Base-by-base conservation (phyloP, 169 alveolate species). In the Cytauxzoon felis region DNA sequence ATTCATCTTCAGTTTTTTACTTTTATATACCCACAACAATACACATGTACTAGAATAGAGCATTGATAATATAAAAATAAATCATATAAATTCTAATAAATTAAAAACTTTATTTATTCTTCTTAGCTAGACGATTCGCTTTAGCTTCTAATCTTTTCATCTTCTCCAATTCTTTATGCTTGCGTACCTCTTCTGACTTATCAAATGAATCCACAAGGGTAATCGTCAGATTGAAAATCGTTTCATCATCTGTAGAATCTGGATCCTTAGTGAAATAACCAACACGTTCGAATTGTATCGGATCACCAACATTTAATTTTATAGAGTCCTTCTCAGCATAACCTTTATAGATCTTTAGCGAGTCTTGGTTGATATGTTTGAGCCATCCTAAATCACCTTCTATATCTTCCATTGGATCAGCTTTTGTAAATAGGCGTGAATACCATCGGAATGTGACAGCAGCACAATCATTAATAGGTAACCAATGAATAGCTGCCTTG, bases 401-500 rank as follows among this genome's bases (percentile, higher is more conserved):
- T 16, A 34, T 75, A 21, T 80, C 87, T 50, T 87, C 90, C 48
- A 87, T 88, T 8, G 94, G 94, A 57, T 83, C 85, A 21, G 91
- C 75, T 59, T 87, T 84, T 19, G 88, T 75, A 65, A 90, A 90
- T n/a, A 90, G 67, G 32, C 92, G 87, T 24, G 89, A 88, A 57
- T 85, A 90, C 87, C 90, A 72, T 16, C 94, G 62, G 29, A 90
- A 60, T 62, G 89, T 91, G 8, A 88, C 91, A 19, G 36, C 56
- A 38, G 18, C 61, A 16, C 90, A 76, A 61, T 88, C 82, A 26
- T 58, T 63, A 26, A 38, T 68, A 19, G 84, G 27, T 13, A 90
- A 56, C 95, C 95, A 90, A 68, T 90, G 95, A 21, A 90, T 86
- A 3, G 94, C 83, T 23, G 92, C 87, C 65, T 90, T 90, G 30